Conservation (phyloP, 805 yeast species). For the Pichia scutulata region DNA sequence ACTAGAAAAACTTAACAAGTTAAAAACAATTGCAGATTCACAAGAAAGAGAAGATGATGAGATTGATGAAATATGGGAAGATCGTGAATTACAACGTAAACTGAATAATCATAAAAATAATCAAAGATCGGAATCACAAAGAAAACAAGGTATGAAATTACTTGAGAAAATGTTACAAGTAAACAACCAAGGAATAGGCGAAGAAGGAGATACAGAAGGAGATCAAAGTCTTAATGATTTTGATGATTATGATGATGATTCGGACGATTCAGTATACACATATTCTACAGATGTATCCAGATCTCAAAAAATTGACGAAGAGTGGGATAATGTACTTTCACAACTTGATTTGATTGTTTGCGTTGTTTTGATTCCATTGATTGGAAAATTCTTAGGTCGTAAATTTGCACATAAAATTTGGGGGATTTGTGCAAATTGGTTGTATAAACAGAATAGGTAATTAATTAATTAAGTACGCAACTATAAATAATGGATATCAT, state of each 20-base stretch:
- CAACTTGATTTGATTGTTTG: constrained; percentile 53
- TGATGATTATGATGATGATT: constrained; percentile 11
- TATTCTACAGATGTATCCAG: constrained; percentile 22
- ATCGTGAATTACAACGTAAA: not conserved
- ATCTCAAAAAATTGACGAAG: constrained; percentile 38
- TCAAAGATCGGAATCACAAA: not conserved
- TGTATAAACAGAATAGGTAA: constrained; percentile 5
- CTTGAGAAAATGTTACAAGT: not conserved
- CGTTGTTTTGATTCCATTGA: constrained; percentile 54
- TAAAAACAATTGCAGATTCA: not conserved
- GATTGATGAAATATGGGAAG: constrained; percentile 2
- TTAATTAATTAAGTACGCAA: not conserved
- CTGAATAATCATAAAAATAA: not conserved
- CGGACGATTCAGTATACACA: constrained; percentile 22
- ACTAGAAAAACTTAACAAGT: constrained; percentile 1
- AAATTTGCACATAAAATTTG: constrained; percentile 38
- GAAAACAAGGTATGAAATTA: not conserved
- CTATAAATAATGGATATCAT: not conserved
- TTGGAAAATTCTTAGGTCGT: constrained; percentile 64
- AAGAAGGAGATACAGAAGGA: no score
- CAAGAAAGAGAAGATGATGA: constrained; percentile 6
- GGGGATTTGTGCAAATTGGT: constrained; percentile 23
- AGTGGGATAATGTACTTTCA: constrained; percentile 63
- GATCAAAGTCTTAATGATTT: no score
- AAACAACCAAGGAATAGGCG: no score